These are phyloP conservation scores for Usnea hakonensis DNA, from an alignment of 495 filamentous ascomycete genomes.

Conservation along the genomic window DNA sequence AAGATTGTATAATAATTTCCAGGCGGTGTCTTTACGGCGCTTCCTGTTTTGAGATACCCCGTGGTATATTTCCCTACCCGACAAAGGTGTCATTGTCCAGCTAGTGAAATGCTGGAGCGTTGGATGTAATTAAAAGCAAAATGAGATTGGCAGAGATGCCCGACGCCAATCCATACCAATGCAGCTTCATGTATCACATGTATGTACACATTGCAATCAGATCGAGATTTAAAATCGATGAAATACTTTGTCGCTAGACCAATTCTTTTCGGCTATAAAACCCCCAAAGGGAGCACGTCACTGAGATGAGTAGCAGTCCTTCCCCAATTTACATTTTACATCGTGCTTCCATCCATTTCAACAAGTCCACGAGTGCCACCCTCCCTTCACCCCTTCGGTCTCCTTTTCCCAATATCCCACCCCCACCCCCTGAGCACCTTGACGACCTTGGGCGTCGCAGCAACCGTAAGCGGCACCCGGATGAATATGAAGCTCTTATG, in stretches of 20 bases:
- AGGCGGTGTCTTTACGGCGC: not conserved
- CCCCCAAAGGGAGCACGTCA: not conserved
- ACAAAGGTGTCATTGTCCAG: not conserved
- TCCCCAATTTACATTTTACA: not conserved
- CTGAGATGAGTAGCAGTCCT: not conserved
- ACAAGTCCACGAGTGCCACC: not conserved
- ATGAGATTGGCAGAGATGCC: not conserved
- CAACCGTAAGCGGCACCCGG: conserved; percentile 80
- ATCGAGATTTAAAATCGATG: not conserved
- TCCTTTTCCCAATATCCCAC: conserved; percentile 61
- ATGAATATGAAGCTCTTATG: conserved; percentile 98
- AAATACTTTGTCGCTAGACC: not conserved
- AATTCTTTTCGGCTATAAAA: not conserved
- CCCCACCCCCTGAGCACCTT: conserved; percentile 80
- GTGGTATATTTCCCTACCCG: not conserved
- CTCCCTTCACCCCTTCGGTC: conserved; percentile 35
- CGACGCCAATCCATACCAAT: not conserved
- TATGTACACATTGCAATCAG: not conserved
- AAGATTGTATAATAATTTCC: not conserved
- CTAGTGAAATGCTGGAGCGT: not conserved
- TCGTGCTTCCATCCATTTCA: not conserved
- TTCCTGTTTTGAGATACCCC: not conserved
- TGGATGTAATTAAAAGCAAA: not conserved
- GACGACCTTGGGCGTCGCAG: conserved; percentile 85
- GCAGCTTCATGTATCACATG: not conserved